These are phyloP conservation scores for Colletotrichum magnum DNA, from an alignment of 2,329 filamentous ascomycete genomes.

Conservation along the genomic window DNA sequence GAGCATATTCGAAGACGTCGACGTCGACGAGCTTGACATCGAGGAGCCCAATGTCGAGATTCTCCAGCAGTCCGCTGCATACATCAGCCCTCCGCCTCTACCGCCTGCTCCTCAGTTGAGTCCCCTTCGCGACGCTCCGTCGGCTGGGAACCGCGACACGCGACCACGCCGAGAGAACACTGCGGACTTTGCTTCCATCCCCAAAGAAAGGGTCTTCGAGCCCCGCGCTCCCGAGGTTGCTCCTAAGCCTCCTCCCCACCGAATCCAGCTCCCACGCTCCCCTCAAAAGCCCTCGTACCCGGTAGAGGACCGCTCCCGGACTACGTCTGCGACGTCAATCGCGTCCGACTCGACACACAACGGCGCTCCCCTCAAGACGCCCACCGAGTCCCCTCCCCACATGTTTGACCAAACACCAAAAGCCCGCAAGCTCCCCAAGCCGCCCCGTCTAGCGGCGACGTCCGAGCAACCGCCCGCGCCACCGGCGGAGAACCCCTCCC, in stretches of 20 bases:
- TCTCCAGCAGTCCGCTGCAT: constrained; percentile 58
- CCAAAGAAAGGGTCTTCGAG: constrained; percentile 64
- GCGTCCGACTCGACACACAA: constrained; percentile 46
- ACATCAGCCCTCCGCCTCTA: constrained; percentile 62
- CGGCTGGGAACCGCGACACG: constrained; percentile 57
- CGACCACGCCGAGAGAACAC: constrained; percentile 47
- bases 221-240: constrained; percentile 48
- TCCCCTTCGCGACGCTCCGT: constrained; percentile 61
- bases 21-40: constrained; percentile 56
- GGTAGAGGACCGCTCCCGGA: constrained; percentile 38
- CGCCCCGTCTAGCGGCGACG: constrained; percentile 28
- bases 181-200: constrained; percentile 60
- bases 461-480: not conserved
- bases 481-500: constrained; percentile 7
- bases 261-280: constrained; percentile 48
- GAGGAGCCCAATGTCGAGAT: constrained; percentile 62
- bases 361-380: constrained; percentile 43
- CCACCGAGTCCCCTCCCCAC: constrained; percentile 28
- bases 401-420: constrained; percentile 27
- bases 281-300: constrained; percentile 46
- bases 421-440: constrained; percentile 30
- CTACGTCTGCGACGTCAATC: constrained; percentile 37
- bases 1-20: constrained; percentile 61
- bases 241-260: constrained; percentile 52
- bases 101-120: constrained; percentile 63